Conservation (phyloP, 805 yeast genomes). For the Debaryomyces prosopidis region DNA sequence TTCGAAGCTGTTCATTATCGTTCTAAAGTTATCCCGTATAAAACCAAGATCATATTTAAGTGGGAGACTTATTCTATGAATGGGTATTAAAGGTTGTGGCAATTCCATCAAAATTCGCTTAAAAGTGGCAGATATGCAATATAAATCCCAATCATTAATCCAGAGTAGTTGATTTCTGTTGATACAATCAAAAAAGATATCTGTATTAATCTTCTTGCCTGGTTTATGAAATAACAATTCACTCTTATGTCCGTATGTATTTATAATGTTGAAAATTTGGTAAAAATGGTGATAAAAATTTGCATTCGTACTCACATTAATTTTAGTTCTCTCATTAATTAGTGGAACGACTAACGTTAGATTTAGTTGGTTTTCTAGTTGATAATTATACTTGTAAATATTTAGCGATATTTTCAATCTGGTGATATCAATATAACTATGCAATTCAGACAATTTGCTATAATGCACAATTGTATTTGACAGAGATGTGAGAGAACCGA, state of each 20-base stretch:
- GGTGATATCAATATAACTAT: constrained; percentile 70
- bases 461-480: constrained; percentile 40
- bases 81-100: constrained; percentile 55
- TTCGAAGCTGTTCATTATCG: constrained; percentile 11
- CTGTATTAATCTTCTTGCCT: constrained; percentile 49
- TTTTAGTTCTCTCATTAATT: constrained; percentile 19
- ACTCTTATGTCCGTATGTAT: constrained; percentile 39
- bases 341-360: constrained; percentile 19
- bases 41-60: constrained; percentile 49
- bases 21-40: constrained; percentile 35
- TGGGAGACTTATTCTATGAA: constrained; percentile 51
- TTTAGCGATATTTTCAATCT: constrained; percentile 71
- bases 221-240: constrained; percentile 57
- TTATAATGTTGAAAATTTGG: constrained; percentile 51
- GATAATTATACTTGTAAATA: constrained; percentile 68
- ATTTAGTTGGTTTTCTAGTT: constrained; percentile 35
- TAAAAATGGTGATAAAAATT: constrained; percentile 44
- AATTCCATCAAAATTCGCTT: constrained; percentile 51
- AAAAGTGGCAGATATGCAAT: constrained; percentile 47
- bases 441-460: constrained; percentile 50
- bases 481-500: not conserved
- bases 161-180: constrained; percentile 54
- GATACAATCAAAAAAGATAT: constrained; percentile 49
- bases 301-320: constrained; percentile 18
- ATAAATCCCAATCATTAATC: constrained; percentile 58